phyloP scores from a whole-genome alignment of 768 basidiomycete genomes.

The Epithele typhae region DNA sequence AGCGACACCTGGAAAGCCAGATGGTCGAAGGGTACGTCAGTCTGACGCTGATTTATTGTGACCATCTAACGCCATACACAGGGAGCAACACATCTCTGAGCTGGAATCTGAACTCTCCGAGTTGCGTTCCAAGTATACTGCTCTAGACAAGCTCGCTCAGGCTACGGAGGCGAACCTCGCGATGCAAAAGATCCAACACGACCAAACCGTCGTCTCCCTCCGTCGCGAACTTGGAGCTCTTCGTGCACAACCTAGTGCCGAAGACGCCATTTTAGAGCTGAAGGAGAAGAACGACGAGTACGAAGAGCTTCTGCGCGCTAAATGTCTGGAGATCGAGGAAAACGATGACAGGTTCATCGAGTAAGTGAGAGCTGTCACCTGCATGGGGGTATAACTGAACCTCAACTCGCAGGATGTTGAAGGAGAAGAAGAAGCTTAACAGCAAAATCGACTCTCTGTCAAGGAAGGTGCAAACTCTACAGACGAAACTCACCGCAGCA shows the following conservation, averaged over 20 bases:
- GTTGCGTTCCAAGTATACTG: slow-evolving; percentile 15
- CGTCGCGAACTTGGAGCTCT: slow-evolving; percentile 52
- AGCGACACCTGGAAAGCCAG: slow-evolving; percentile 60
- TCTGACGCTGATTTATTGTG: background rate
- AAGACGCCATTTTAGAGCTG: slow-evolving; percentile 51
- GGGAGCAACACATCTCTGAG: slow-evolving; percentile 5
- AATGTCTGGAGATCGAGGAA: slow-evolving; percentile 77
- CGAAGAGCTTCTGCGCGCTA: slow-evolving; percentile 65
- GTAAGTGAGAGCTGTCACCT: slow-evolving; percentile 52
- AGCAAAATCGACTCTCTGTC: slow-evolving; percentile 67
- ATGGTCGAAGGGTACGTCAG: slow-evolving; percentile 52
- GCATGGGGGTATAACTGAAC: background rate
- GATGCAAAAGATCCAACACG: slow-evolving; percentile 61
- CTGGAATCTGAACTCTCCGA: slow-evolving; percentile 40
- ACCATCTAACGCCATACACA: slow-evolving; percentile 1
- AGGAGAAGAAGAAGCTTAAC: slow-evolving; percentile 74
- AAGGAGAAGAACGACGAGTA: slow-evolving; percentile 71
- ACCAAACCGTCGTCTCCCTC: slow-evolving; percentile 55
- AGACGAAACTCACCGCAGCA: slow-evolving; percentile 56
- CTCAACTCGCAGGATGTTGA: slow-evolving; percentile 63
- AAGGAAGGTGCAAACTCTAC: slow-evolving; percentile 68
- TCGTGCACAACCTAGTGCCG: slow-evolving; percentile 50
- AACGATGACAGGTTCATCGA: slow-evolving; percentile 79
- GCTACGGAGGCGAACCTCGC: slow-evolving; percentile 60
- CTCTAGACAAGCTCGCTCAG: slow-evolving; percentile 35